Percentiles rank a stretch among this genome's conserved stretches.
Conservation (phyloP, 177 flowering plant species). For the Vitis hybrid region DNA sequence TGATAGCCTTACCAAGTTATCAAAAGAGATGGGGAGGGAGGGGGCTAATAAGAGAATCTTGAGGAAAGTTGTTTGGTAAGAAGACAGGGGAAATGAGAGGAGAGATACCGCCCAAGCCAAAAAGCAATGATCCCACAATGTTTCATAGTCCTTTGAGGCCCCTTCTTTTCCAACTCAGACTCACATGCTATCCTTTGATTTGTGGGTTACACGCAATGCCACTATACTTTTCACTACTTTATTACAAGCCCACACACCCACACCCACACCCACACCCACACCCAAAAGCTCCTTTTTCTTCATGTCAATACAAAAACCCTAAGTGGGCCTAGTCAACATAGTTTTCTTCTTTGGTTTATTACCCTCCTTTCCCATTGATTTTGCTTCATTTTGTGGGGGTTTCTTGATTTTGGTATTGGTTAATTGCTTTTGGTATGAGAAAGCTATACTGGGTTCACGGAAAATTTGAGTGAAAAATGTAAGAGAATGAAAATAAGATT, state of each 20-base stretch:
- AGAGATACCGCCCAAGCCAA: too few species aligned
- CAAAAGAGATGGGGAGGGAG: background rate
- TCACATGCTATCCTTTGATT: conserved; percentile 25
- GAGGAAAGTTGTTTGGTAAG: background rate
- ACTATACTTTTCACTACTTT: conserved; percentile 16
- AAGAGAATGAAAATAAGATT: too few species aligned
- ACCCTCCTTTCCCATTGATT: background rate
- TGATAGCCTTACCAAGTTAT: conserved; percentile 24
- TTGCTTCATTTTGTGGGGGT: background rate
- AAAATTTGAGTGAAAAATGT: too few species aligned
- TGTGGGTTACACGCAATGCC: conserved; percentile 36
- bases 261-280: too few species aligned
- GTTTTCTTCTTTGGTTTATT: background rate
- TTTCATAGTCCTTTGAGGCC: background rate
- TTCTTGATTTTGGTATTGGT: too few species aligned
- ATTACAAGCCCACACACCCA: background rate
- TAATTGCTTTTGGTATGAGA: too few species aligned
- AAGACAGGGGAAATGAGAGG: background rate
- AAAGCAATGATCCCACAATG: background rate
- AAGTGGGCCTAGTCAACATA: conserved; percentile 13
- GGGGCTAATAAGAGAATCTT: background rate
- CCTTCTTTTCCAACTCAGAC: conserved; percentile 23
- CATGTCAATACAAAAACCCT: background rate
- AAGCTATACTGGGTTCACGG: too few species aligned
- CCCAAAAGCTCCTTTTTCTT: conserved; percentile 7